Evolutionary conservation across 2,329 filamentous ascomycete species (phyloP).

Genomic region (Alternaria arbusti): DNA sequence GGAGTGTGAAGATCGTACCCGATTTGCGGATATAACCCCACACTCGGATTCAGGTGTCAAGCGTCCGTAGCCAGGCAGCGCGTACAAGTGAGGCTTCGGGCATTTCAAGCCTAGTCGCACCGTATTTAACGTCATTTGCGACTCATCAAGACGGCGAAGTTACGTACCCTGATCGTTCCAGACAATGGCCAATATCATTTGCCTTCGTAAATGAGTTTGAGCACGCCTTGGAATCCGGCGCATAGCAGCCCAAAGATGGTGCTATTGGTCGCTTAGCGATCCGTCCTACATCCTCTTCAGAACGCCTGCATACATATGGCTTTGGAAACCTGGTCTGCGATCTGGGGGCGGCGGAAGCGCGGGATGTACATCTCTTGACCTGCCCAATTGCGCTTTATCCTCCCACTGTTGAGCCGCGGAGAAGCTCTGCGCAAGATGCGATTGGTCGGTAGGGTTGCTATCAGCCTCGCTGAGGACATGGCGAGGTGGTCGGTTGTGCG

Average conservation of each 20-base stretch:
- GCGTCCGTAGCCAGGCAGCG: not conserved
- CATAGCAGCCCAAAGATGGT: not conserved
- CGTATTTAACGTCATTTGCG: constrained; percentile 3
- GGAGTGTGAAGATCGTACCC: constrained; percentile 12
- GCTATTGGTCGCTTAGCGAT: constrained; percentile 15
- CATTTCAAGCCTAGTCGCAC: constrained; percentile 9
- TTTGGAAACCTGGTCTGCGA: constrained; percentile 18
- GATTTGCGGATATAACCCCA: not conserved
- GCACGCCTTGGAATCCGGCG: not conserved
- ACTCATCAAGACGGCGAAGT: constrained; percentile 7
- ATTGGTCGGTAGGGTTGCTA: not conserved
- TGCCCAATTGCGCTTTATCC: constrained; percentile 1
- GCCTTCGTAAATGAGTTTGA: not conserved
- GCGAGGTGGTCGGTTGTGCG: not conserved
- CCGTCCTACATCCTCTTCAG: constrained; percentile 2
- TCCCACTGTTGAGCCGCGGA: constrained; percentile 12
- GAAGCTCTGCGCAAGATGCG: not conserved
- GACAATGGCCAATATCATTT: constrained; percentile 4
- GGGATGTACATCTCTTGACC: constrained; percentile 17
- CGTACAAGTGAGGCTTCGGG: constrained; percentile 21
- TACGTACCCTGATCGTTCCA: constrained; percentile 3
- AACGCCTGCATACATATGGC: constrained; percentile 4
- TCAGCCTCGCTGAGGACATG: not conserved
- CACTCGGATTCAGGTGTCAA: not conserved
- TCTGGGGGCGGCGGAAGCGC: constrained; percentile 12